Conservation (phyloP, 129 eudicot species). For the Sambucus nigra region DNA sequence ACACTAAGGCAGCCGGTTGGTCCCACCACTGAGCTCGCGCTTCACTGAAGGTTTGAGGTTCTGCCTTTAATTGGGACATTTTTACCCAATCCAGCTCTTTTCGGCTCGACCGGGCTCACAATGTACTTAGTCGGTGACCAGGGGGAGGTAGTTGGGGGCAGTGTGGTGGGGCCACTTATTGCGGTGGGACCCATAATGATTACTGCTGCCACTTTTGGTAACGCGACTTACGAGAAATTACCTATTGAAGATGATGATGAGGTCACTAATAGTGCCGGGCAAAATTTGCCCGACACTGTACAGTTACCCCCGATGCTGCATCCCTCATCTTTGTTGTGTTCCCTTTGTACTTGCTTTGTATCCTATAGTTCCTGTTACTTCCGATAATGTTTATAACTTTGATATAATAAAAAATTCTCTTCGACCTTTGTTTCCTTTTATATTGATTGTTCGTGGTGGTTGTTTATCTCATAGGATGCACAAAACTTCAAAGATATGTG, state of each 20-base stretch:
- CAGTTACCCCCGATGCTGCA: too few species aligned
- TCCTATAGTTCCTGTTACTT: too few species aligned
- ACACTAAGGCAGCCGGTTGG: conserved; percentile 38
- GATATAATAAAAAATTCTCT: too few species aligned
- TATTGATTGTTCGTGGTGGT: too few species aligned
- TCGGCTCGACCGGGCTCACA: conserved; percentile 36
- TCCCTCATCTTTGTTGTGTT: too few species aligned
- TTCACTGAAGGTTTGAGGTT: conserved; percentile 40
- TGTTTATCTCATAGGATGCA: too few species aligned
- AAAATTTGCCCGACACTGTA: background rate
- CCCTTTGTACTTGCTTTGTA: too few species aligned
- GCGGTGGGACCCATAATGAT: conserved; percentile 43
- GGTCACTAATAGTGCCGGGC: conserved; percentile 3
- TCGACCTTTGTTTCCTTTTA: too few species aligned
- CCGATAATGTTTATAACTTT: too few species aligned
- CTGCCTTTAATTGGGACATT: conserved; percentile 38
- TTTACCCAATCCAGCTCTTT: conserved; percentile 40
- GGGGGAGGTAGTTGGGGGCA: conserved; percentile 49
- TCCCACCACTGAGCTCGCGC: conserved; percentile 25
- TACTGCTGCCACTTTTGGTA: conserved; percentile 36
- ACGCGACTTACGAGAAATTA: conserved; percentile 39
- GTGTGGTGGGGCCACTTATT: conserved; percentile 39
- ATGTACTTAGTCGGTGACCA: conserved; percentile 42
- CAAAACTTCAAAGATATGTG: too few species aligned
- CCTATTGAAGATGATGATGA: conserved; percentile 31